Evolutionary conservation across 2,329 filamentous ascomycete species (phyloP), one percentile per base, ranked within the genome.

Genomic region (Trichoderma aggressivum): DNA sequence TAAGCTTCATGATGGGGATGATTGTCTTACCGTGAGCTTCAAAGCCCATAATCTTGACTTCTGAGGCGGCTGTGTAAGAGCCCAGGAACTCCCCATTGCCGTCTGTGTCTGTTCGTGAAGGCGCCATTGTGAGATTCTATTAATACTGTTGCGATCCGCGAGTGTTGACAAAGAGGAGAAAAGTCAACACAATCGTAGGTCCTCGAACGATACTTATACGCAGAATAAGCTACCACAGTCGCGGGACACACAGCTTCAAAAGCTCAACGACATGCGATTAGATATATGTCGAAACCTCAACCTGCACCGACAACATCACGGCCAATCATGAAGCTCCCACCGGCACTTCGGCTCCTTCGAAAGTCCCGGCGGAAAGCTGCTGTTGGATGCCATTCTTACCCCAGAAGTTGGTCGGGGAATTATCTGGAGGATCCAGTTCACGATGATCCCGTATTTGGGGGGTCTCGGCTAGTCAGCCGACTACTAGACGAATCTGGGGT

Each of bases 21-120:
- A 16, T 32, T 50, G 10, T 58, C 26, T 59, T 92, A 56, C 93
- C 93, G 12, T 97, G 89, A 2, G 94, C 94, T 8, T 69, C 43
- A 85, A 89, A 93, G 73, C 90, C 88, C 71, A 90, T 93, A 78
- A 94, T 92, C 71, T 88, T 92, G 77, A 93, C 86, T 75, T 90
- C 87, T 39, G 70, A 70, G 43, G 56, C 56, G n/a, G 62, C 21
- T 4, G 21, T 28, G 11, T 14, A n/a, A 21, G 43, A 55, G 39
- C 63, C 39, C 4, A 26, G 12, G n/a, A 16, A 36, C n/a, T 32
- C 26, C 26, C 62, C 62, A 61, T 43, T 71, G 36, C 14, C n/a
- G 26, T 43, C 53, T 18, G 43, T 32, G 14, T 66, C 61, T 30
- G 55, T 69, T 11, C 61, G 63, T 71, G 70, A 71, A 24, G 70